phyloP scores from a whole-genome alignment of 306 rosid genomes.

The Pueraria montana region DNA sequence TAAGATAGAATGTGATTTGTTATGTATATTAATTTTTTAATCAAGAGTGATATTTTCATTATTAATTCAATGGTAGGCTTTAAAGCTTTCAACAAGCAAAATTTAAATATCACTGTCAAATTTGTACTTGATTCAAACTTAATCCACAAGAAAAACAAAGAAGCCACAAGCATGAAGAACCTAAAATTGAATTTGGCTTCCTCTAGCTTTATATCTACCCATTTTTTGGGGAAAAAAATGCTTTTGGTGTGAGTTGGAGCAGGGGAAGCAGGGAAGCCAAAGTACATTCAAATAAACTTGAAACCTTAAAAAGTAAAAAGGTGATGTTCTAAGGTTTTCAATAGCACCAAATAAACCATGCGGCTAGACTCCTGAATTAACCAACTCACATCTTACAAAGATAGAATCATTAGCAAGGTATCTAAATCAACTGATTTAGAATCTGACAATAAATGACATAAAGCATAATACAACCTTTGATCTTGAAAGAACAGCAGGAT shows the following conservation, averaged over 20 bases:
- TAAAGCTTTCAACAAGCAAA: neutral
- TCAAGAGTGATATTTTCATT: neutral
- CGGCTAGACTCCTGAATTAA: constrained; percentile 15
- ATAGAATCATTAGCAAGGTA: constrained; percentile 32
- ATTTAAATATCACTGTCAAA: neutral
- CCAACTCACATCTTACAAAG: constrained; percentile 19
- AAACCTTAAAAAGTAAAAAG: neutral
- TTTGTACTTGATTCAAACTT: neutral
- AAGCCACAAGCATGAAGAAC: constrained; percentile 4
- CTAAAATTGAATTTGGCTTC: constrained; percentile 4
- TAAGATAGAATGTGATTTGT: neutral
- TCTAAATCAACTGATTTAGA: constrained; percentile 25
- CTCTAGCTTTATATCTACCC: neutral
- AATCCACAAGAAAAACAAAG: constrained; percentile 6
- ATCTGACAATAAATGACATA: constrained; percentile 34
- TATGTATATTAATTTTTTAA: neutral
- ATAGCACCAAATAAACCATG: constrained; percentile 4
- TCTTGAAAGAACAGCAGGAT: constrained; percentile 87
- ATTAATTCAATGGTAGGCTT: neutral
- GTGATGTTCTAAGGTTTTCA: neutral
- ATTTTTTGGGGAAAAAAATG: neutral
- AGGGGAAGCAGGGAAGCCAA: neutral
- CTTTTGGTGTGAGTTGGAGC: neutral
- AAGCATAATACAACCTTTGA: constrained; percentile 78
- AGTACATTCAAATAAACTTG: neutral